Evolutionary conservation across 1,139 yeast genomes (phyloP).

Genomic region (Saccharomyces hybrid): DNA sequence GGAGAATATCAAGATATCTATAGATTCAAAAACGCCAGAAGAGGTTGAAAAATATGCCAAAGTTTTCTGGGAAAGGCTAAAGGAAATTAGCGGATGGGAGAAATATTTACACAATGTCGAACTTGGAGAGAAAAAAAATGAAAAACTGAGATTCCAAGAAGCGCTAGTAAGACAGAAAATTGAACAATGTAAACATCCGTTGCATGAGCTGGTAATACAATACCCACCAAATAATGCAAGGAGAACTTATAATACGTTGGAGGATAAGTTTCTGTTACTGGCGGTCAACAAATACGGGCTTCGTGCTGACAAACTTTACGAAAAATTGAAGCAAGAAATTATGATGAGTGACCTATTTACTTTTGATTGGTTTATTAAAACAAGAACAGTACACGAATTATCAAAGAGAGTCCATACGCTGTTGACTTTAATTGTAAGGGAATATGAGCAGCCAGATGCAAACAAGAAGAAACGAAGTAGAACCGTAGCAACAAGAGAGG

Average conservation of each 20-base stretch:
- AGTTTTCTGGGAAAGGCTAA: conserved; percentile 68
- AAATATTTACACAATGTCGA: conserved; percentile 79
- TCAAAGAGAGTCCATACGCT: conserved; percentile 77
- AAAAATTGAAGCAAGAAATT: conserved; percentile 71
- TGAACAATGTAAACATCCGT: conserved; percentile 55
- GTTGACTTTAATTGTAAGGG: conserved; percentile 69
- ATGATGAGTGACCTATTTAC: conserved; percentile 64
- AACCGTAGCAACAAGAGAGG: neutral
- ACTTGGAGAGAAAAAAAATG: conserved; percentile 74
- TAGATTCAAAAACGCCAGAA: conserved; percentile 59
- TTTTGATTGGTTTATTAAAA: conserved; percentile 83
- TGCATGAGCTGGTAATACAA: conserved; percentile 65
- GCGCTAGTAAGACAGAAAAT: conserved; percentile 60
- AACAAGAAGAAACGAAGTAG: conserved; percentile 19
- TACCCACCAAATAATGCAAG: conserved; percentile 94
- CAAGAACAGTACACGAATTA: conserved; percentile 79
- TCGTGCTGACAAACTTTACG: conserved; percentile 61
- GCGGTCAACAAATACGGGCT: conserved; percentile 75
- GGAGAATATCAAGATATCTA: conserved; percentile 52
- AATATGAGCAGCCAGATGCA: conserved; percentile 57
- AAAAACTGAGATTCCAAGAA: conserved; percentile 58
- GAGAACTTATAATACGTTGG: conserved; percentile 72
- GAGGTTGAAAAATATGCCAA: conserved; percentile 65
- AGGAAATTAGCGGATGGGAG: conserved; percentile 75
- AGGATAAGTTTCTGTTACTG: conserved; percentile 73